phyloP scores from a whole-genome alignment of 2,329 filamentous ascomycete genomes.

The Arachnomyces sp. region DNA sequence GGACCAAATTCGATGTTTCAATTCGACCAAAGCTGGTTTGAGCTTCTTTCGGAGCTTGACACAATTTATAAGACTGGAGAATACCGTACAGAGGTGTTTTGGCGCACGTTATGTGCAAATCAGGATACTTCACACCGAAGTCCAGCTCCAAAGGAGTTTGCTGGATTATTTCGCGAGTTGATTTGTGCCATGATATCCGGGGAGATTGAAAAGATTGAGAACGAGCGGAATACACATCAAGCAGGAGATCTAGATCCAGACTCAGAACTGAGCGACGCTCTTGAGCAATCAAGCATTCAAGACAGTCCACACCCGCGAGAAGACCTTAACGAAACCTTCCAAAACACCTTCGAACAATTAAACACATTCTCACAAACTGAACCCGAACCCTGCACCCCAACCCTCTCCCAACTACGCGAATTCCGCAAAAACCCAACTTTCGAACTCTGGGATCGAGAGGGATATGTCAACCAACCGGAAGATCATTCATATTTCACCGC shows the following conservation, averaged over 20 bases:
- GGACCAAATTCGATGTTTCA: conserved; percentile 4
- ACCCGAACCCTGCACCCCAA: conserved; percentile 3
- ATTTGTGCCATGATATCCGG: conserved; percentile 6
- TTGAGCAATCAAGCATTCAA: too few species aligned
- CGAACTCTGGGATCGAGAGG: not conserved
- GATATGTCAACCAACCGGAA: not conserved
- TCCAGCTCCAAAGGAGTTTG: conserved; percentile 8
- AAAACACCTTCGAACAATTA: not conserved
- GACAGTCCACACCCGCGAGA: too few species aligned
- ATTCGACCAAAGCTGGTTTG: conserved; percentile 11
- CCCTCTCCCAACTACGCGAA: conserved; percentile 2
- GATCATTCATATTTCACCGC: not conserved
- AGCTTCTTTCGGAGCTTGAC: conserved; percentile 6
- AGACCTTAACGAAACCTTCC: too few species aligned
- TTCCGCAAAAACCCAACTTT: conserved; percentile 1
- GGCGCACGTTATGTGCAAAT: conserved; percentile 11
- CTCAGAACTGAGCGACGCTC: too few species aligned
- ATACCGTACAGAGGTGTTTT: conserved; percentile 9
- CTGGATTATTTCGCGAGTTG: conserved; percentile 7
- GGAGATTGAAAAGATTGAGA: too few species aligned
- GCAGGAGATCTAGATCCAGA: too few species aligned
- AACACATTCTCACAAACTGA: conserved; percentile 2
- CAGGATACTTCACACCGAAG: not conserved
- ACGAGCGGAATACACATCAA: too few species aligned
- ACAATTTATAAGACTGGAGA: conserved; percentile 7